Conservation (phyloP, 495 filamentous ascomycete species). For the Penicillium daleae region DNA sequence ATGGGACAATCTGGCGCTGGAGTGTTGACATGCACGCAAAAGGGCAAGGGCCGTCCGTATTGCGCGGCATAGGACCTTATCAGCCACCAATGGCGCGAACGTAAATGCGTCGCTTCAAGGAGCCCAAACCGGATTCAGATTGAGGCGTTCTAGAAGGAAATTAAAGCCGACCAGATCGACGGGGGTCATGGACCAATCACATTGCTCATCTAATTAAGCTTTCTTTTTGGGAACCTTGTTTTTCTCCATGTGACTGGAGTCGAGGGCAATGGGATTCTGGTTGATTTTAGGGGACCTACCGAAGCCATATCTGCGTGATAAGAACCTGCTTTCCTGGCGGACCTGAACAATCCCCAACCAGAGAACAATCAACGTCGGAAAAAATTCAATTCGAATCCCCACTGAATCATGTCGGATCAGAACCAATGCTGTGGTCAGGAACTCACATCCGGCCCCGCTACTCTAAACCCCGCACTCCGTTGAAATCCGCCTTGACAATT, state of each 20-base stretch:
- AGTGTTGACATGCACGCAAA: neutral
- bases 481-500: neutral
- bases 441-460: neutral
- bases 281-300: neutral
- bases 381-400: neutral
- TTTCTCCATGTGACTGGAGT: neutral
- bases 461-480: neutral
- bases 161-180: neutral
- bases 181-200: neutral
- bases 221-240: constrained; percentile 1
- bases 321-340: neutral
- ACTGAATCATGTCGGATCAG: neutral
- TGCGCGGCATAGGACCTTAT: constrained; percentile 3
- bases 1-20: constrained; percentile 7
- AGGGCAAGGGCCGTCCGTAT: neutral
- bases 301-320: neutral
- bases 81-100: neutral
- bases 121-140: neutral
- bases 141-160: constrained; percentile 8
- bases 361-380: neutral
- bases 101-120: neutral
- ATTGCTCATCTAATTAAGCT: neutral
- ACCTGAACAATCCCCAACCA: neutral
- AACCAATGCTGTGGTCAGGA: neutral
- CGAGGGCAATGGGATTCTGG: neutral